Percentiles rank a stretch among this genome's conserved stretches.
phyloP scores from a whole-genome alignment of 176 grass and related monocot species.

The Carex pumila region DNA sequence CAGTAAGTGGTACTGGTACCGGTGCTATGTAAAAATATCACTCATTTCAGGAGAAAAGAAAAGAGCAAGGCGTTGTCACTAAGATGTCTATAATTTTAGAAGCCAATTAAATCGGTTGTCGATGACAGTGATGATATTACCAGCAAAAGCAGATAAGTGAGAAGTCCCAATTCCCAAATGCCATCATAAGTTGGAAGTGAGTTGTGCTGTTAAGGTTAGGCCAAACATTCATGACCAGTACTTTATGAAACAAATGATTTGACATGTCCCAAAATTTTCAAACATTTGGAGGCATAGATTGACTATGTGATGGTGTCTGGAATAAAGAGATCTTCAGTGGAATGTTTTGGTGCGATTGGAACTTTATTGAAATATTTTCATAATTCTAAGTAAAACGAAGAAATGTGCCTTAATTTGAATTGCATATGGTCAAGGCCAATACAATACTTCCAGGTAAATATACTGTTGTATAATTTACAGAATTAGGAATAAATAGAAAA shows the following conservation, averaged over 20 bases:
- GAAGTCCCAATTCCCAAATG: conserved; percentile 2
- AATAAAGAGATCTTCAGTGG: neutral
- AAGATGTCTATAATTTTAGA: neutral
- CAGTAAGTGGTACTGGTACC: too few relatives aligned
- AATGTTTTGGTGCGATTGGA: neutral
- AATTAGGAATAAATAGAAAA: neutral
- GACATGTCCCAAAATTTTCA: conserved; percentile 13
- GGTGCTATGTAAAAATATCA: too few relatives aligned
- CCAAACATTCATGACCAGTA: neutral
- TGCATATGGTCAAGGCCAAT: neutral
- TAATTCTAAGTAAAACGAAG: neutral
- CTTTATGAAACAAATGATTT: conserved; percentile 15
- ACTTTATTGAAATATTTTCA: neutral
- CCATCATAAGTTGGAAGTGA: neutral
- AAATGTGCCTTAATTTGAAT: neutral
- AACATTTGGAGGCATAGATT: neutral
- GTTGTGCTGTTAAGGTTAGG: neutral
- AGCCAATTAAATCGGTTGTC: neutral
- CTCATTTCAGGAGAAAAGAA: too few relatives aligned
- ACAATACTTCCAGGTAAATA: neutral
- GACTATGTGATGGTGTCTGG: neutral
- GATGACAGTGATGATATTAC: neutral
- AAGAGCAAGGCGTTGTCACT: neutral
- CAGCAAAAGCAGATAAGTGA: neutral
- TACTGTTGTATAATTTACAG: neutral